Evolutionary conservation across 164 flowering plant species (phyloP).

Genomic region (Amborella trichopoda): DNA sequence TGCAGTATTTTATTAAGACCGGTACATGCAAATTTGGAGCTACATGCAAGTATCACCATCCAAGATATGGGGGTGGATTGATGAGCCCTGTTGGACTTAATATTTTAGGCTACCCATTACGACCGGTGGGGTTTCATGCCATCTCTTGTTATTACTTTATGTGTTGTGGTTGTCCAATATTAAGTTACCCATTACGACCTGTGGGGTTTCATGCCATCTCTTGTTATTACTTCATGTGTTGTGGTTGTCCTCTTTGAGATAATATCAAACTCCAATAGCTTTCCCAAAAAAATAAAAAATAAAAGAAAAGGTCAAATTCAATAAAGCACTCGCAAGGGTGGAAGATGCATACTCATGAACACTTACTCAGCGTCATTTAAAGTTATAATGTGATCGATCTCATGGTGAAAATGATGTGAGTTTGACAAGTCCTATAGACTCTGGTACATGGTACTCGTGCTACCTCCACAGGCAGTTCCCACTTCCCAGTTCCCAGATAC

Average conservation of each 20-base stretch:
- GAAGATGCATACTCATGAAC: neutral
- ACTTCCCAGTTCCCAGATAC: no score
- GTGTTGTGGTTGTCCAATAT: neutral
- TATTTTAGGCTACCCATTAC: slow-evolving; percentile 72
- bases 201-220: neutral
- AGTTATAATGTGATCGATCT: no score
- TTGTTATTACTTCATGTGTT: neutral
- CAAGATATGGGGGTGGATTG: slow-evolving; percentile 54
- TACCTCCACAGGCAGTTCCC: no score
- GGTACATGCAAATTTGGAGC: slow-evolving; percentile 90
- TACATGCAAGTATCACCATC: slow-evolving; percentile 96
- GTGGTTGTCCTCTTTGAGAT: no score
- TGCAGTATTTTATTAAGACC: slow-evolving; percentile 82
- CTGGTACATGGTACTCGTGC: no score
- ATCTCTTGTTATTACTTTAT: neutral
- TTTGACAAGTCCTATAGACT: no score
- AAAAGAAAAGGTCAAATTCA: neutral
- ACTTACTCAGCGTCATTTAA: no score
- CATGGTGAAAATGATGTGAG: no score
- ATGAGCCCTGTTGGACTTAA: slow-evolving; percentile 42
- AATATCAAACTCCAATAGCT: neutral
- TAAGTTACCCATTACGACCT: no score
- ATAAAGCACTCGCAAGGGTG: neutral
- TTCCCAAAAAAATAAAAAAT: neutral
- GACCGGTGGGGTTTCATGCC: slow-evolving; percentile 48